These are phyloP conservation scores for Podaxis mareebaensis DNA, from an alignment of 768 basidiomycete genomes.

Conservation along the genomic window DNA sequence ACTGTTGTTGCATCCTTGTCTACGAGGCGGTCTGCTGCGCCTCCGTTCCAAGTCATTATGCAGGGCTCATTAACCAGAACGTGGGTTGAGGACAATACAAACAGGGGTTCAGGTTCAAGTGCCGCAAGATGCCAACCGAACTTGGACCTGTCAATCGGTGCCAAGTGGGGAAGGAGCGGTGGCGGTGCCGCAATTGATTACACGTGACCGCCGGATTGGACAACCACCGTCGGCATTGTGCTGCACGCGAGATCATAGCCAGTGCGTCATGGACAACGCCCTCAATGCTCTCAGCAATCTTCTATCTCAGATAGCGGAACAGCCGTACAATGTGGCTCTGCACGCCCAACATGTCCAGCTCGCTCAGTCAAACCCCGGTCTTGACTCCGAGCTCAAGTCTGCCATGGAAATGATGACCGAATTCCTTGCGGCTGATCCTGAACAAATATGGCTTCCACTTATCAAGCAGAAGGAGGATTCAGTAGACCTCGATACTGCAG, in stretches of 20 bases:
- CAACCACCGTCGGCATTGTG: not conserved
- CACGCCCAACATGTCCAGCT: conserved; percentile 71
- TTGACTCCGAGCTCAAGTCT: conserved; percentile 57
- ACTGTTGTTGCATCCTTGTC: not conserved
- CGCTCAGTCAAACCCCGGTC: conserved; percentile 51
- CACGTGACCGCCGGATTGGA: conserved; percentile 11
- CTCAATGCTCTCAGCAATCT: conserved; percentile 65
- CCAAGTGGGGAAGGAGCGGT: not conserved
- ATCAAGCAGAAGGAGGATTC: conserved; percentile 53
- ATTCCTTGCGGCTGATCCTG: conserved; percentile 63
- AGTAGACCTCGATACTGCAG: conserved; percentile 50
- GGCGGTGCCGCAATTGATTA: not conserved
- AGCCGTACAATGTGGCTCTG: conserved; percentile 60
- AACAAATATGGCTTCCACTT: conserved; percentile 69
- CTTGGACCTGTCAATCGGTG: not conserved
- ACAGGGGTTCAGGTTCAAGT: not conserved
- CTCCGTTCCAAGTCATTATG: conserved; percentile 2
- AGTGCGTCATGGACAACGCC: conserved; percentile 52
- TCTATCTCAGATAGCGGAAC: conserved; percentile 57
- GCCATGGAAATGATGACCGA: conserved; percentile 70
- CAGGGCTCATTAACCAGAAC: not conserved
- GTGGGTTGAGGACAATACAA: conserved; percentile 6
- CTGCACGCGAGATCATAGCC: conserved; percentile 4
- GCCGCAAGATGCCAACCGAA: not conserved
- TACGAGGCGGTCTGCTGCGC: not conserved